A percentile compares a stretch with the other conserved stretches of the same genome.
These are phyloP conservation scores for Fusarium verticillioides DNA, from an alignment of 2,329 filamentous ascomycete species.

Conservation along the genomic window DNA sequence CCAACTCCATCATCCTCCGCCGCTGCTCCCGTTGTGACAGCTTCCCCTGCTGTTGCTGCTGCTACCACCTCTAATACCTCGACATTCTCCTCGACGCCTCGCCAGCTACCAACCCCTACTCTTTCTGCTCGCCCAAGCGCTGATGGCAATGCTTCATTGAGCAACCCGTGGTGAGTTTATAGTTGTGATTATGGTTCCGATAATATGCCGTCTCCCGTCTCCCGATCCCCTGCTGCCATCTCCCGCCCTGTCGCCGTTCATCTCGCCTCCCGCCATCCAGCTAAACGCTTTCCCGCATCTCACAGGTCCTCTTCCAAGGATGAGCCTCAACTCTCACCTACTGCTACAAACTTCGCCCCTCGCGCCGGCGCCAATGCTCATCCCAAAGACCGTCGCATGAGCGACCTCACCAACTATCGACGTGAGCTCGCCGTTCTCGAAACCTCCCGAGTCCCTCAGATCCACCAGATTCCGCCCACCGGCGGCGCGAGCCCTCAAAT, in stretches of 20 bases:
- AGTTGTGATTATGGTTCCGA: neutral
- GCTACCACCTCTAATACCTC: conserved; percentile 19
- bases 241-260: conserved; percentile 31
- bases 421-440: conserved; percentile 78
- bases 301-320: conserved; percentile 48
- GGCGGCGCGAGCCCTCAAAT: conserved; percentile 64
- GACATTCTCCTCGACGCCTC: conserved; percentile 29
- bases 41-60: conserved; percentile 27
- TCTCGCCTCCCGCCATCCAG: conserved; percentile 24
- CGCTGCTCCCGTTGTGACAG: conserved; percentile 30
- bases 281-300: conserved; percentile 37
- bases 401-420: conserved; percentile 75
- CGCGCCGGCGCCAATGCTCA: conserved; percentile 56
- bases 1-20: conserved; percentile 33
- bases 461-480: conserved; percentile 63
- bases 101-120: conserved; percentile 29
- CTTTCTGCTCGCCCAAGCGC: conserved; percentile 32
- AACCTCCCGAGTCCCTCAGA: conserved; percentile 68
- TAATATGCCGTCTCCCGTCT: conserved; percentile 30
- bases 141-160: conserved; percentile 43
- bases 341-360: conserved; percentile 57
- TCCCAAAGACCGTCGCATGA: conserved; percentile 64
- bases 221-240: conserved; percentile 26
- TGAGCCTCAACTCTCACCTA: conserved; percentile 61
- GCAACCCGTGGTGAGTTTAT: conserved; percentile 44